Percentiles rank a stretch among this genome's conserved stretches.
Conservation (phyloP, 306 rosid species). For the Senna tora region DNA sequence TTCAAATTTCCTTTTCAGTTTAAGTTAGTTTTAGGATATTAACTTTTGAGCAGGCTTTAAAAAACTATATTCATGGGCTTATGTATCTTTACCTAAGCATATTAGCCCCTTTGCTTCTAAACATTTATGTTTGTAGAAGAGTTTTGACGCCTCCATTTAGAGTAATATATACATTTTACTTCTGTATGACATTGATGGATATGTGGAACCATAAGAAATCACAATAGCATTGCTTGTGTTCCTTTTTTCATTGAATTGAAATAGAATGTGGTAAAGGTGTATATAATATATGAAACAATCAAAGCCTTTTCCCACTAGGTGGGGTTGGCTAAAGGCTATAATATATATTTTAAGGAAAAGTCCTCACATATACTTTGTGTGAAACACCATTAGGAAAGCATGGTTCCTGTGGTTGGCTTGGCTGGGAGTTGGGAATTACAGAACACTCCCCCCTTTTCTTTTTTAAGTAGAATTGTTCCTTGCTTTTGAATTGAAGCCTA, state of each 20-base stretch:
- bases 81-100: constrained; percentile 3
- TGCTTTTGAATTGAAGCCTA: constrained; percentile 6
- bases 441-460: neutral
- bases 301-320: no score
- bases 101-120: neutral
- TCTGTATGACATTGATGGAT: neutral
- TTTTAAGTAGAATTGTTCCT: neutral
- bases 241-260: neutral
- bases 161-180: constrained; percentile 4
- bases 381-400: neutral
- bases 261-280: neutral
- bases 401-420: constrained; percentile 15
- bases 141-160: neutral
- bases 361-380: neutral
- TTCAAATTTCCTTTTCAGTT: constrained; percentile 19
- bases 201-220: neutral
- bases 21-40: neutral
- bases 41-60: neutral
- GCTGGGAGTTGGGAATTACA: no score
- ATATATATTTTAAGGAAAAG: neutral
- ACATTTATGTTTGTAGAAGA: neutral
- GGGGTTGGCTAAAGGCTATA: no score
- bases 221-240: constrained; percentile 7
- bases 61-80: neutral
- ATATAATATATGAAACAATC: neutral